Percentiles rank a stretch among this genome's conserved stretches.
Conservation (phyloP, 306 rosid species). For the Hippophae rhamnoides region DNA sequence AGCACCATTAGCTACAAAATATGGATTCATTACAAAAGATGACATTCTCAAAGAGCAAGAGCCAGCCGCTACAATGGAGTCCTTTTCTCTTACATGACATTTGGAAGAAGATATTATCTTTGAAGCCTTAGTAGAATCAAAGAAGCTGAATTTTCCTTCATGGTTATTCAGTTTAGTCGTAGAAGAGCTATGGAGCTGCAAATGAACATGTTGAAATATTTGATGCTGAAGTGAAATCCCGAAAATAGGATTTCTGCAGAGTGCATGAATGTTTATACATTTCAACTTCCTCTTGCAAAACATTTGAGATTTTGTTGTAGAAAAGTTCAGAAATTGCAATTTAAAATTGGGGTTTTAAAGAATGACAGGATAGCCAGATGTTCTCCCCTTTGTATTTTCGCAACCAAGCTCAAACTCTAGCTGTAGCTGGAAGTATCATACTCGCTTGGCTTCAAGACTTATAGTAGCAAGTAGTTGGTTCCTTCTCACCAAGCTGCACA, state of each 20-base stretch:
- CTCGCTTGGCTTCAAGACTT: too few relatives aligned
- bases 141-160: conserved; percentile 19
- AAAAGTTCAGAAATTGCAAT: not conserved
- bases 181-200: not conserved
- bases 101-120: conserved; percentile 8
- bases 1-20: conserved; percentile 8
- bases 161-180: not conserved
- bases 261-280: conserved; percentile 24
- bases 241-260: conserved; percentile 17
- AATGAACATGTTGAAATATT: not conserved
- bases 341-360: too few relatives aligned
- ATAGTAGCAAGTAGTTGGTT: too few relatives aligned
- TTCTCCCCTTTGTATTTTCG: too few relatives aligned
- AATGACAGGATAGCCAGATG: too few relatives aligned
- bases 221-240: conserved; percentile 12
- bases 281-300: conserved; percentile 23
- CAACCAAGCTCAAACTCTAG: too few relatives aligned
- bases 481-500: too few relatives aligned
- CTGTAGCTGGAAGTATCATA: too few relatives aligned
- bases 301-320: conserved; percentile 16
- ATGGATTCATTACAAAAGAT: conserved; percentile 8
- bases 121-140: conserved; percentile 23
- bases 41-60: conserved; percentile 16
- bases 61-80: conserved; percentile 12
- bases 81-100: not conserved